Percentiles rank a stretch among this genome's conserved stretches.
These are phyloP conservation scores for Chlorella vulgaris DNA, from an alignment of 139 green algal genomes.

Conservation along the genomic window DNA sequence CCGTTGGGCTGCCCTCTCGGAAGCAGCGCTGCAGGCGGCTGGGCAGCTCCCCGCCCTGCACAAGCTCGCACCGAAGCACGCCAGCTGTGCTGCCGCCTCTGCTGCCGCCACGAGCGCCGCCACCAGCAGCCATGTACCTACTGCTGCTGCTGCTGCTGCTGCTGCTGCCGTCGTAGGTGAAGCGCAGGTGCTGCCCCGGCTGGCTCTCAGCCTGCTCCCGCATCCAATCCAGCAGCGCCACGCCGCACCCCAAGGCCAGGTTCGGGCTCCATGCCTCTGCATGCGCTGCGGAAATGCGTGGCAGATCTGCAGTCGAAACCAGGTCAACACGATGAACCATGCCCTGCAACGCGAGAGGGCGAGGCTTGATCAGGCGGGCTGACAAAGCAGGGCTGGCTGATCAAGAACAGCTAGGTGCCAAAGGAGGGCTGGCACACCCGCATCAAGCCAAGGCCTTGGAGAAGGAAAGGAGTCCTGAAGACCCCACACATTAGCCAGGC, in stretches of 20 bases:
- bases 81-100: background rate
- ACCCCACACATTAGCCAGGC: too few relatives aligned
- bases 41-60: constrained; percentile 13
- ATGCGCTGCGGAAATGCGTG: background rate
- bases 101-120: background rate
- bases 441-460: too few relatives aligned
- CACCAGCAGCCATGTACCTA: background rate
- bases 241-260: constrained; percentile 28
- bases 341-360: constrained; percentile 23
- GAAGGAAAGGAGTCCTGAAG: too few relatives aligned
- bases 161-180: background rate
- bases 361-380: too few relatives aligned
- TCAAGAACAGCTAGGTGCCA: too few relatives aligned
- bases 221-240: constrained; percentile 25
- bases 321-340: background rate
- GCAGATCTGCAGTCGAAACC: constrained; percentile 25
- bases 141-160: background rate
- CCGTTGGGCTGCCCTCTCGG: background rate
- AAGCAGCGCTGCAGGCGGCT: constrained; percentile 1
- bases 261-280: background rate
- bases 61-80: background rate
- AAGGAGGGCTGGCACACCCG: too few relatives aligned
- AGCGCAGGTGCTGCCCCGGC: constrained; percentile 17
- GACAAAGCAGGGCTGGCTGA: too few relatives aligned
- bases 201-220: background rate